phyloP scores from a whole-genome alignment of 164 flowering plant genomes.

The Hamamelis virginiana region DNA sequence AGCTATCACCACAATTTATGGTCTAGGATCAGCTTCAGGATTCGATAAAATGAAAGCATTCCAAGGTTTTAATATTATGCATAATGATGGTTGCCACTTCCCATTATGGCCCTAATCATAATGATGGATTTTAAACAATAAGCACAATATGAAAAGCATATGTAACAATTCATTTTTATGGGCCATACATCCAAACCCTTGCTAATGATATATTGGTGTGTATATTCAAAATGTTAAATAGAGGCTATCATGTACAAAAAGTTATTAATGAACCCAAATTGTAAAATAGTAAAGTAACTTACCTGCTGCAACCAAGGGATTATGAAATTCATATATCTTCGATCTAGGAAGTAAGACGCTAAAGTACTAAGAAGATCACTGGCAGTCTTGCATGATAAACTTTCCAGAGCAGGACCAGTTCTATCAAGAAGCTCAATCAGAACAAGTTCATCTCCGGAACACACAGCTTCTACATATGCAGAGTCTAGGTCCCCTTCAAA shows the following conservation, averaged over 20 bases:
- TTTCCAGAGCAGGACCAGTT: slow-evolving; percentile 81
- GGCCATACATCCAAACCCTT: too few relatives aligned
- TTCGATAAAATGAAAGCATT: background rate
- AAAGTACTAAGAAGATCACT: slow-evolving; percentile 52
- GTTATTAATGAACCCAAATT: background rate
- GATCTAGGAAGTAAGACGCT: slow-evolving; percentile 58
- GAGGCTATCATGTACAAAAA: background rate
- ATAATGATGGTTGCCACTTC: background rate
- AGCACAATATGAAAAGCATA: background rate
- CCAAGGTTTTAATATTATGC: background rate
- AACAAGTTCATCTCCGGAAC: slow-evolving; percentile 55
- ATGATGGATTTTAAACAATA: background rate
- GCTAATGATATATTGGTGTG: too few relatives aligned
- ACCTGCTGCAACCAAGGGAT: slow-evolving; percentile 96
- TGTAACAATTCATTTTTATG: too few relatives aligned
- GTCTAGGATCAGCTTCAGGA: background rate
- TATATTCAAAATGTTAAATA: background rate
- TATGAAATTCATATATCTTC: slow-evolving; percentile 50
- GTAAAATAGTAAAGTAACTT: slow-evolving; percentile 18
- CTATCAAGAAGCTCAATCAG: slow-evolving; percentile 71
- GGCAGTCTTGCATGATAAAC: slow-evolving; percentile 57
- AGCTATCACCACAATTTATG: background rate
- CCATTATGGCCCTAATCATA: background rate
- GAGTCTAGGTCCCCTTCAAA: slow-evolving; percentile 73
- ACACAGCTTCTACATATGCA: slow-evolving; percentile 76